Evolutionary conservation across 768 basidiomycete genomes (phyloP), one percentile per base, ranked within the genome.

Genomic region (Amanita exitialis): DNA sequence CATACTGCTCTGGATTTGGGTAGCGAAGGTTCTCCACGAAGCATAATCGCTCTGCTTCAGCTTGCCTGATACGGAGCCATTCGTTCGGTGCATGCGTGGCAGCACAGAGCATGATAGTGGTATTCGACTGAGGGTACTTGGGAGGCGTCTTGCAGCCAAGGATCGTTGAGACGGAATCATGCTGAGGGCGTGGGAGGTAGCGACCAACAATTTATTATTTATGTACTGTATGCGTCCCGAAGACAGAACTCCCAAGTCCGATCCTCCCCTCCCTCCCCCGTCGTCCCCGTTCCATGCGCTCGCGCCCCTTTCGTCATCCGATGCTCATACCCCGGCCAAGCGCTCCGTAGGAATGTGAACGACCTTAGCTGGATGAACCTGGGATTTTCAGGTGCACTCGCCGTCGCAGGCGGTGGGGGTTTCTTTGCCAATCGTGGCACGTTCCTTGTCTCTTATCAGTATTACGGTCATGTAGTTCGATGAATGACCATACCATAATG

Each of bases 251-350:
- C 88, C 90, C 91, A 94, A 55, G 88, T 92, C 53, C 89, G 72
- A 57, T 91, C 86, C 58, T 83, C 87, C 43, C 81, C 87, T 7
- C 79, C 84, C 60, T 79, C 80, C 34, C 80, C 86, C 10, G 79
- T 88, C 68, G 64, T 83, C 23, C 77, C 79, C 36, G 69, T 76
- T 25, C 79, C 83, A 61, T 77, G 77, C 0, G 64, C 87, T 62
- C 78, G 74, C 69, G 78, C 90, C 4, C 94, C 94, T 60, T 92
- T 86, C 3, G 95, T 96, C 82, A 95, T 86, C n/a, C 90, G 72
- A 63, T 98, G 95, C 58, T 84, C 84, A 59, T 97, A 98, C 1
- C 90, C 91, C 44, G 76, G 78, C 81, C 91, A 98, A 0, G 69
- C 55, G 8, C 64, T 63, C 37, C 87, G 72, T 37, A 80, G 69